A percentile compares a stretch with the other conserved stretches of the same genome.
Conservation (phyloP, 2,329 filamentous ascomycete genomes). For the Calonectria crousiana region DNA sequence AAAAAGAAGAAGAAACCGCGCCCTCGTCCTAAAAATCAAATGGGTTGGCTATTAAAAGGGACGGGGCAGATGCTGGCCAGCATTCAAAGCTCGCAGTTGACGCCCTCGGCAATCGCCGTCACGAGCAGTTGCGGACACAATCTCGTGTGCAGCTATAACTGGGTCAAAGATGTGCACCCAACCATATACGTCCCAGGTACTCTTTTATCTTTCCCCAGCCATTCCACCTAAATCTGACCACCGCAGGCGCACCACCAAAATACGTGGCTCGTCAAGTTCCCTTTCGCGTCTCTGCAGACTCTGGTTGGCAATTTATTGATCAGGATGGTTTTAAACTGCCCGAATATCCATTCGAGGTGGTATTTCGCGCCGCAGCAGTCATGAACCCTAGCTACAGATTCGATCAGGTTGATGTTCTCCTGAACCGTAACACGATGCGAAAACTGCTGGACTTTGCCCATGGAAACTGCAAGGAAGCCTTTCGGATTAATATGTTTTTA, state of each 20-base stretch:
- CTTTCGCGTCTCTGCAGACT: constrained; percentile 7
- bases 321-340: constrained; percentile 27
- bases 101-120: background rate
- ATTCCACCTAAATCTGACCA: background rate
- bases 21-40: background rate
- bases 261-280: background rate
- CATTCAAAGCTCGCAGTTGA: background rate
- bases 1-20: background rate
- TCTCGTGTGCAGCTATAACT: constrained; percentile 33
- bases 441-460: constrained; percentile 42
- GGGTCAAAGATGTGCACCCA: constrained; percentile 1
- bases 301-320: constrained; percentile 24
- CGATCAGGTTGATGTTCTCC: constrained; percentile 45
- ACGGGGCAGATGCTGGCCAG: background rate
- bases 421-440: constrained; percentile 41
- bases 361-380: constrained; percentile 43
- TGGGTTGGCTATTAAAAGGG: background rate
- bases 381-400: constrained; percentile 42
- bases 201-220: no score
- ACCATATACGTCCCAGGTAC: constrained; percentile 28
- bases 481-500: constrained; percentile 33
- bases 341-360: constrained; percentile 42
- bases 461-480: constrained; percentile 19
- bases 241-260: constrained; percentile 14
- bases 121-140: constrained; percentile 11